Conservation (phyloP, 208 protist species). For the Trypanosoma grayi region DNA sequence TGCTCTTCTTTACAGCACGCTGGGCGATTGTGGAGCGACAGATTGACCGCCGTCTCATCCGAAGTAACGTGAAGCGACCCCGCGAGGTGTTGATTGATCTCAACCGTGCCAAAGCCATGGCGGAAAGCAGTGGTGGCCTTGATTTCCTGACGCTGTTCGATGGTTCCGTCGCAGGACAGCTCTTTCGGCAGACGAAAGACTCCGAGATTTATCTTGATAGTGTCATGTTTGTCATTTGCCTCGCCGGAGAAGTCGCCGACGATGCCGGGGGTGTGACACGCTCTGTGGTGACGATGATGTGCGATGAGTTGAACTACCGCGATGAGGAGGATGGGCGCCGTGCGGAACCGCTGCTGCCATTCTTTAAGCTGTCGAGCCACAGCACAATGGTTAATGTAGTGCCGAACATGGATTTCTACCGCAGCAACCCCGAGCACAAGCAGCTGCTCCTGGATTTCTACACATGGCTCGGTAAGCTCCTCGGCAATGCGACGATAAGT, state of each 20-base stretch:
- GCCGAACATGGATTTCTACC: slow-evolving; percentile 73
- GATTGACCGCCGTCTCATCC: slow-evolving; percentile 46
- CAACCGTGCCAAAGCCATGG: slow-evolving; percentile 34
- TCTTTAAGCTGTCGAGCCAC: slow-evolving; percentile 77
- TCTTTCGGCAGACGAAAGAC: slow-evolving; percentile 69
- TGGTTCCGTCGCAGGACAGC: slow-evolving; percentile 48
- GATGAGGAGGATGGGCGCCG: slow-evolving; percentile 39
- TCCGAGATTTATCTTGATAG: slow-evolving; percentile 65
- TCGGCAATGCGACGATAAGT: slow-evolving; percentile 83
- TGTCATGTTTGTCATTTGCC: slow-evolving; percentile 77
- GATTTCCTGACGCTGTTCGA: slow-evolving; percentile 19
- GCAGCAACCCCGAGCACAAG: slow-evolving; percentile 41
- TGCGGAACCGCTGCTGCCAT: slow-evolving; percentile 66
- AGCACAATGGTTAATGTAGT: slow-evolving; percentile 81
- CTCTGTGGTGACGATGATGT: slow-evolving; percentile 79
- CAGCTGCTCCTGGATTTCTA: slow-evolving; percentile 30
- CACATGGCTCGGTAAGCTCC: slow-evolving; percentile 81
- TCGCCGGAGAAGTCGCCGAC: slow-evolving; percentile 52
- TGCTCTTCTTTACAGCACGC: slow-evolving; percentile 73
- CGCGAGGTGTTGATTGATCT: slow-evolving; percentile 56
- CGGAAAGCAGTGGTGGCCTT: slow-evolving; percentile 26
- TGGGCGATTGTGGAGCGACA: slow-evolving; percentile 79
- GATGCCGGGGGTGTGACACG: slow-evolving; percentile 87
- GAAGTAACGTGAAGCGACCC: slow-evolving; percentile 26
- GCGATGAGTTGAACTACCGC: slow-evolving; percentile 81